Evolutionary conservation across 441 rosid species (phyloP).

Genomic region (Heliophila coronopifolia): DNA sequence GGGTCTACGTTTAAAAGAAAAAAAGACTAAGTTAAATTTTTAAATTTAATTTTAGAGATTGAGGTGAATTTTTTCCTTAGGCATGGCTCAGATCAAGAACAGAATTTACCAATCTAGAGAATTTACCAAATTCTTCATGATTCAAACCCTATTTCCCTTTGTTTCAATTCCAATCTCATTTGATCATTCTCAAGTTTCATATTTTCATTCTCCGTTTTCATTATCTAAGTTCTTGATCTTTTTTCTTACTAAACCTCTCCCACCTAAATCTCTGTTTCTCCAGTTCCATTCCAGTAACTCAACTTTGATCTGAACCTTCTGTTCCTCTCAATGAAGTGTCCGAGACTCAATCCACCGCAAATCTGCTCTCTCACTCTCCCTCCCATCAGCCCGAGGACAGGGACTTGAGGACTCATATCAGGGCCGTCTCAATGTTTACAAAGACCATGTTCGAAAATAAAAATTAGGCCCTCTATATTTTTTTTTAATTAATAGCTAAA

Average conservation of each 20-base stretch:
- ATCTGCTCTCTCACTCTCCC: constrained; percentile 34
- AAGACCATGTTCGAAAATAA: too few relatives aligned
- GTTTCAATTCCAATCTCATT: constrained; percentile 62
- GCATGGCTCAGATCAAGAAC: too few relatives aligned
- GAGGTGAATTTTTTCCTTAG: too few relatives aligned
- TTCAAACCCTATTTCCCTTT: constrained; percentile 47
- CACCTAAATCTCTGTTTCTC: constrained; percentile 78
- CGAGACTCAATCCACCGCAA: constrained; percentile 60
- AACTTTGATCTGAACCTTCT: constrained; percentile 61
- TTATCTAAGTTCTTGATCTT: constrained; percentile 60
- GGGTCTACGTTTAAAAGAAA: too few relatives aligned
- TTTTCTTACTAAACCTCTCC: constrained; percentile 76
- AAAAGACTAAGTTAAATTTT: too few relatives aligned
- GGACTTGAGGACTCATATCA: too few relatives aligned
- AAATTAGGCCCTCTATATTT: too few relatives aligned
- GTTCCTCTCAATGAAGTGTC: constrained; percentile 63
- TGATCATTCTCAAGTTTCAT: constrained; percentile 84
- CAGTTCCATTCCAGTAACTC: constrained; percentile 70
- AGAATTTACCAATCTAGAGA: constrained; percentile 9
- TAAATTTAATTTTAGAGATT: too few relatives aligned
- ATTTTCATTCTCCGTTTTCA: constrained; percentile 76
- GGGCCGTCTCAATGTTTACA: too few relatives aligned
- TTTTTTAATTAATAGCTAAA: too few relatives aligned
- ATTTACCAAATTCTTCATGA: not conserved
- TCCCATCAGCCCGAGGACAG: too few relatives aligned